Evolutionary conservation across 2,329 filamentous ascomycete species (phyloP).

Genomic region (Diaporthe caulivora): DNA sequence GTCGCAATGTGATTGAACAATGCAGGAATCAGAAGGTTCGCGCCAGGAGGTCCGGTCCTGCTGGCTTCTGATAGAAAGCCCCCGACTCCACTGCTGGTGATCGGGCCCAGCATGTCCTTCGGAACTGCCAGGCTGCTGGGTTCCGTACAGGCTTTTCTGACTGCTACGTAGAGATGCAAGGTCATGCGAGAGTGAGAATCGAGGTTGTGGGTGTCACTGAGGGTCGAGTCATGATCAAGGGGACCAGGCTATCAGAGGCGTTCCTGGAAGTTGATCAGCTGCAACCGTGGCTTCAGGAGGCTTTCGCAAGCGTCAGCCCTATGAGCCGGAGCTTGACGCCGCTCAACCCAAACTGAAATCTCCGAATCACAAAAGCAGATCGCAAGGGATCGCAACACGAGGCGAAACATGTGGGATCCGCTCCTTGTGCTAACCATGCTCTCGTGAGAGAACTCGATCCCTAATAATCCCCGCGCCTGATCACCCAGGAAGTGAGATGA

Average conservation of each 20-base stretch:
- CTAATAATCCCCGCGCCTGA: not conserved
- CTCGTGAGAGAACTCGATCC: not conserved
- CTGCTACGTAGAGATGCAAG: slow-evolving; percentile 14
- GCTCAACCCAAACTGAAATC: slow-evolving; percentile 11
- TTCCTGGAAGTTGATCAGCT: slow-evolving; percentile 14
- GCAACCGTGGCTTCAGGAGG: slow-evolving; percentile 22
- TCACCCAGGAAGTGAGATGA: slow-evolving; percentile 16
- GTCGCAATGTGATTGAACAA: slow-evolving; percentile 23
- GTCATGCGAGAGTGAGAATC: not conserved
- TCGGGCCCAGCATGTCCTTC: not conserved
- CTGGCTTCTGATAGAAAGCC: slow-evolving; percentile 9
- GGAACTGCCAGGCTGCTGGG: slow-evolving; percentile 7
- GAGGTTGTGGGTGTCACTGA: slow-evolving; percentile 11
- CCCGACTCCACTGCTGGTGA: slow-evolving; percentile 5
- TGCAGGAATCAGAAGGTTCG: slow-evolving; percentile 18
- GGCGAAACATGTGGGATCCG: not conserved
- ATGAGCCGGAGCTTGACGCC: slow-evolving; percentile 25
- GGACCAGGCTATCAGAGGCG: slow-evolving; percentile 5
- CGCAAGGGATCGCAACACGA: slow-evolving; percentile 10
- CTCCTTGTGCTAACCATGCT: not conserved
- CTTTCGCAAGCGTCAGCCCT: slow-evolving; percentile 34
- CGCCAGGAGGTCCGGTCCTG: slow-evolving; percentile 11
- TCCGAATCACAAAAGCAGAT: not conserved
- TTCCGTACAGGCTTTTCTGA: not conserved
- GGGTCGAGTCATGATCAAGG: slow-evolving; percentile 14